Base-by-base conservation (phyloP, 345 rosid genomes). In the Citrus cavaleriei region DNA sequence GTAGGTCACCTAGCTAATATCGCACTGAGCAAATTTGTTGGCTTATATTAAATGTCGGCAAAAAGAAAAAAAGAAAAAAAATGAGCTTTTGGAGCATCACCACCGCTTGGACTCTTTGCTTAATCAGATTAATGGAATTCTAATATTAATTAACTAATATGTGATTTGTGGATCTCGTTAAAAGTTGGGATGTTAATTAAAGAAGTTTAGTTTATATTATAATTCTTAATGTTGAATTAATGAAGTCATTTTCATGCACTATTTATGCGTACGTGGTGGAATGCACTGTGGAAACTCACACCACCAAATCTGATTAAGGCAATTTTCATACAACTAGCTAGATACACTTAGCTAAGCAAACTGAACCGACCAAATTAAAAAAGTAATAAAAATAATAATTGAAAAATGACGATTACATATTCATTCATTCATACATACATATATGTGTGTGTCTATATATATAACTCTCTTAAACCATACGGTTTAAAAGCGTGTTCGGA, bases 11-110 rank as follows among this genome's bases (percentile, higher is more conserved):
- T 27, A 68, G 64, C 40, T 35, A 12, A 30, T 18, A 49, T n/a
- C 7, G 10, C 65, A 7, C n/a, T 40, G 55, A 6, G 78, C 60
- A 63, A 46, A 25, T 63, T 63, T 4, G 70, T 63, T 62, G 78
- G 78, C 40, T 46, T 58, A 42, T 10, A 42, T 62, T 63, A 34
- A 63, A 75, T 8, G 78, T 63, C 60, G 60, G 60, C 68, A 42
- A 19, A 25, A 4, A 28, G n/a, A 59, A 49, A 9, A 40, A 0
- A 0, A 0, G 0, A 0, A 40, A 27, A 18, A 25, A 7, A 10
- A 60, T 2, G 22, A 54, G 22, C 58, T 54, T 54, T 54, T 54
- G 22, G 58, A 19, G n/a, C 40, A 32, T 10, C 24, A 32, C 13
- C 68, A 18, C 21, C 8, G 14, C 68, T 21, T 18, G 19, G 4